Base-by-base conservation (phyloP, 2,329 filamentous ascomycete species). In the Arachnopeziza araneosa region DNA sequence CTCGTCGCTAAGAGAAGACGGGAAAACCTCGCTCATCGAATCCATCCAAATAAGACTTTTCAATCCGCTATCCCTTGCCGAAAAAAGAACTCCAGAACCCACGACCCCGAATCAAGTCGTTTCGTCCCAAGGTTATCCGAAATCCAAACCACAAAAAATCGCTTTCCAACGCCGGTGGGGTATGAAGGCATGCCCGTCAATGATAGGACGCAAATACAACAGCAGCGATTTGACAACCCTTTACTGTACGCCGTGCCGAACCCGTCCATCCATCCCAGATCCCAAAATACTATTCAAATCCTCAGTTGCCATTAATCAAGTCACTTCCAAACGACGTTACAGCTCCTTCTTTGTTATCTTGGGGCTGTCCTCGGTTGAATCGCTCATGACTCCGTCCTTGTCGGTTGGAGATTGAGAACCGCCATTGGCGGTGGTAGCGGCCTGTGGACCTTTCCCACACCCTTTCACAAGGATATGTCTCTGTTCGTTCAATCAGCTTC, bases 401-500 rank as follows among this genome's bases (percentile, higher is more conserved):
- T 71, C 69, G 24, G 68, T 60, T 4, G 69, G 66, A 1, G 70
- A 70, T 22, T 70, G 68, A 32, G 65, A 70, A 30, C 56, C 66
- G 22, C 61, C 63, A 57, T 66, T 66, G 2, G 60, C 24, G 55
- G 66, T 70, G 21, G 60, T 49, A 24, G 60, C 54, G 6, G 61
- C 62, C 49, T 61, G 61, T 5, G 64, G 22, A 24, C 62, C 63
- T 59, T 85, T 86, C 60, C 85, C 85, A 69, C 85, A 88, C 54
- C 85, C 85, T 73, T 88, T 88, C 66, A 88, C 85, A 17, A 88
- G 79, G 63, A 86, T 84, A 72, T 88, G 85, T 72, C 85, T 79
- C 85, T 88, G 72, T 68, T 62, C 60, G 50, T 61, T 36, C 24
- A 60, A 61, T 75, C 61, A 75, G 73, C 63, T 59, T 62, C 56